Evolutionary conservation across 345 rosid genomes (phyloP), one percentile per base, ranked within the genome.

Genomic region (Theobroma cacao): DNA sequence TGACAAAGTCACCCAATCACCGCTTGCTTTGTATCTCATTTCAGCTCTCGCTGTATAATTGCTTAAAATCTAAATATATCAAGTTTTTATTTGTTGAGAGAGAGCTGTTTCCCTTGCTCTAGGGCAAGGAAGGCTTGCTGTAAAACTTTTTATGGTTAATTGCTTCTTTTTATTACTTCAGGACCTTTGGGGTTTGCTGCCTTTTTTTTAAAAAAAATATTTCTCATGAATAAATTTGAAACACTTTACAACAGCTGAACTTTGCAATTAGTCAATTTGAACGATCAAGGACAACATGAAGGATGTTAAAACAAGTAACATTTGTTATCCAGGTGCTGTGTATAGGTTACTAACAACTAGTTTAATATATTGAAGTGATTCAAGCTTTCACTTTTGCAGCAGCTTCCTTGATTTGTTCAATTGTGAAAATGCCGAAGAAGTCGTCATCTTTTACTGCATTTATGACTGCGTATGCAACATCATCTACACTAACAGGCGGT

Each of bases 381-480:
- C 80, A 91, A 0, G 62, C 91, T 81, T 79, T 89, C 75, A 87
- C 86, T 77, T 90, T 91, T 10, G 92, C 89, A 11, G 98, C 97
- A 14, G 93, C 97, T 87, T 93, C 94, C 85, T 93, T 95, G 85
- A 95, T 95, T 86, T 95, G 98, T 77, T 95, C 96, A 3, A 95
- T 93, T 18, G 97, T 92, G 90, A 93, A 91, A 81, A 91, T 75
- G 64, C 99, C 98, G 14, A 92, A 95, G 85, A 90, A 75, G 58
- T 93, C 97, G 31, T 92, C 94, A 77, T 93, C 97, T 38, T 75
- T 86, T 7, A 95, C 84, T 2, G 93, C 96, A 72, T 87, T 87
- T 5, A 90, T 67, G 24, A 71, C 96, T 3, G 99, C 94, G 10
- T 88, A 86, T 11, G 99, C 99, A 48, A 95, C 81, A 72, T 91